A percentile compares a stretch with the other conserved stretches of the same genome.
These are phyloP conservation scores for Phytomonas francai DNA, from an alignment of 208 protist species.

Conservation along the genomic window DNA sequence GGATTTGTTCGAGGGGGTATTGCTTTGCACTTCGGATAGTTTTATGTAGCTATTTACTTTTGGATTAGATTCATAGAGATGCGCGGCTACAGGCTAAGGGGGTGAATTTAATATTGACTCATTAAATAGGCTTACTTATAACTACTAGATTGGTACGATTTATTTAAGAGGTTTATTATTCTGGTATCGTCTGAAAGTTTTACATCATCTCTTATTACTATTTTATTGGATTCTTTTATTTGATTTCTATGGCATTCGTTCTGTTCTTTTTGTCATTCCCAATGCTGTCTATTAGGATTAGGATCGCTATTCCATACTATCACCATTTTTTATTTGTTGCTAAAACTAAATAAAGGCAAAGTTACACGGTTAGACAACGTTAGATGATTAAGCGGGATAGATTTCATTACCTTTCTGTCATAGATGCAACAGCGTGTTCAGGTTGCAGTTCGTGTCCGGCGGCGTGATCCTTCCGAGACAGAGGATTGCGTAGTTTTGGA, in stretches of 20 bases:
- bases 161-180: not conserved
- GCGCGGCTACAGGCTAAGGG: not conserved
- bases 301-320: no score
- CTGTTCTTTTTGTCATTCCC: not conserved
- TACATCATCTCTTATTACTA: not conserved
- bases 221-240: not conserved
- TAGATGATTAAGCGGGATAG: not conserved
- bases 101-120: not conserved
- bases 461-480: not conserved
- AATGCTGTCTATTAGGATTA: not conserved
- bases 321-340: not conserved
- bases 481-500: constrained; percentile 31
- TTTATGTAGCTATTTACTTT: not conserved
- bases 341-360: not conserved
- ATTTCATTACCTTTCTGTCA: constrained; percentile 5
- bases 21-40: not conserved
- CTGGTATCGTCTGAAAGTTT: not conserved
- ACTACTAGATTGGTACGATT: not conserved
- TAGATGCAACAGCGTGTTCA: constrained; percentile 36
- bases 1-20: not conserved
- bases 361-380: not conserved
- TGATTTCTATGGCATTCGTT: not conserved
- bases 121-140: not conserved
- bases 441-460: constrained; percentile 54
- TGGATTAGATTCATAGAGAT: not conserved